Conservation (phyloP, 23 red algal species). For the Gracilaria domingensis region DNA sequence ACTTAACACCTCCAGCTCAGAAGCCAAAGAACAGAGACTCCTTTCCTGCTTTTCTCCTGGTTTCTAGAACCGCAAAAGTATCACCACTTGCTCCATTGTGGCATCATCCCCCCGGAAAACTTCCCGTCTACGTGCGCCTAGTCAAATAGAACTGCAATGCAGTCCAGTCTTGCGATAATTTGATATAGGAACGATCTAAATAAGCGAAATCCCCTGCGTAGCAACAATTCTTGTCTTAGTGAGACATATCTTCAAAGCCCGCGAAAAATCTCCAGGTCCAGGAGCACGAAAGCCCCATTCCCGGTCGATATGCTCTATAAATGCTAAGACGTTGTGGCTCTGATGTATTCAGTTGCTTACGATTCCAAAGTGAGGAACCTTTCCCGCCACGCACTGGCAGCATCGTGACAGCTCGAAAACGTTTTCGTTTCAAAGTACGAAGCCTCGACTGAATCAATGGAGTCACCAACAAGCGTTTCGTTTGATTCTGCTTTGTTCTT, state of each 20-base stretch:
- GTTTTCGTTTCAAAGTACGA: background rate
- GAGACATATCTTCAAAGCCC: background rate
- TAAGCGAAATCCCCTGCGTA: too few species aligned
- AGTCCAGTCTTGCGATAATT: background rate
- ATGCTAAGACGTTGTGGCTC: too few species aligned
- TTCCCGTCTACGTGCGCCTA: too few species aligned
- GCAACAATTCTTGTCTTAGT: background rate
- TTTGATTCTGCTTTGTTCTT: background rate
- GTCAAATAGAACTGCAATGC: too few species aligned
- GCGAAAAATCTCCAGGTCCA: background rate
- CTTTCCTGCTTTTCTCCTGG: background rate
- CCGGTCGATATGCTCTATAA: background rate
- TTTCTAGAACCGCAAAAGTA: too few species aligned
- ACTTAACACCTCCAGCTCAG: too few species aligned
- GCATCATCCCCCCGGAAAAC: too few species aligned
- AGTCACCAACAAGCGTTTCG: background rate
- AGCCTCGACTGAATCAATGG: background rate
- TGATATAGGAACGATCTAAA: background rate
- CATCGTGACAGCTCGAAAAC: slow-evolving; percentile 7
- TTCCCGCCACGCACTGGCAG: background rate
- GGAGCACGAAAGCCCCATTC: background rate
- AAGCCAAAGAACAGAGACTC: too few species aligned
- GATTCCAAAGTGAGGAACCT: background rate
- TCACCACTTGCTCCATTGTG: too few species aligned
- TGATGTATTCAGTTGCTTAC: background rate